Evolutionary conservation across 805 yeast species (phyloP).

Genomic region (Candida suzukii): DNA sequence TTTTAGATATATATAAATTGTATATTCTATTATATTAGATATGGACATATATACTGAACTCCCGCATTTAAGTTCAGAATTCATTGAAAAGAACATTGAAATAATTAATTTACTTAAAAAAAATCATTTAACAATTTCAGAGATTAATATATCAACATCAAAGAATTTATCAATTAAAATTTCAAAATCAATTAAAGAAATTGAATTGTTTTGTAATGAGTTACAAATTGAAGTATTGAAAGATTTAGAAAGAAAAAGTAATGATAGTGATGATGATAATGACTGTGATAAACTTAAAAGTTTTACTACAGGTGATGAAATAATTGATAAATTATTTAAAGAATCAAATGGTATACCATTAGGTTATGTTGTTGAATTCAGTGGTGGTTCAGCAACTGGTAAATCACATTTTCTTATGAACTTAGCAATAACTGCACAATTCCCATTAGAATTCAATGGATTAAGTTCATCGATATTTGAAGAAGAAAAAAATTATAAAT

Average conservation of each 20-base stretch:
- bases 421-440: conserved; percentile 51
- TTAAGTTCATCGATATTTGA: conserved; percentile 25
- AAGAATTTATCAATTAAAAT: conserved; percentile 26
- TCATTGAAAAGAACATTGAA: not conserved
- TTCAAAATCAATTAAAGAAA: conserved; percentile 27
- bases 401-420: conserved; percentile 77
- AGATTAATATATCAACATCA: conserved; percentile 31
- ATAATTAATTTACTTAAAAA: not conserved
- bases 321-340: conserved; percentile 40
- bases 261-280: not conserved
- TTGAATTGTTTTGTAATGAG: conserved; percentile 11
- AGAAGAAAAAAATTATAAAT: not conserved
- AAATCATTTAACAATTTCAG: conserved; percentile 27
- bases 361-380: conserved; percentile 61
- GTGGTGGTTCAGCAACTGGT: conserved; percentile 82
- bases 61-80: not conserved
- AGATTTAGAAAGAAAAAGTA: not conserved
- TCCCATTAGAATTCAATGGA: conserved; percentile 41
- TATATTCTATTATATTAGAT: too few species aligned
- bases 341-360: conserved; percentile 47
- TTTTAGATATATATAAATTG: too few species aligned
- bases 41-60: conserved; percentile 1
- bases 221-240: not conserved
- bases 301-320: conserved; percentile 48
- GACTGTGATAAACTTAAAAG: not conserved